Evolutionary conservation across 1,284 basidiomycete species (phyloP).

Genomic region (Pseudomicrostroma phylloplanum): DNA sequence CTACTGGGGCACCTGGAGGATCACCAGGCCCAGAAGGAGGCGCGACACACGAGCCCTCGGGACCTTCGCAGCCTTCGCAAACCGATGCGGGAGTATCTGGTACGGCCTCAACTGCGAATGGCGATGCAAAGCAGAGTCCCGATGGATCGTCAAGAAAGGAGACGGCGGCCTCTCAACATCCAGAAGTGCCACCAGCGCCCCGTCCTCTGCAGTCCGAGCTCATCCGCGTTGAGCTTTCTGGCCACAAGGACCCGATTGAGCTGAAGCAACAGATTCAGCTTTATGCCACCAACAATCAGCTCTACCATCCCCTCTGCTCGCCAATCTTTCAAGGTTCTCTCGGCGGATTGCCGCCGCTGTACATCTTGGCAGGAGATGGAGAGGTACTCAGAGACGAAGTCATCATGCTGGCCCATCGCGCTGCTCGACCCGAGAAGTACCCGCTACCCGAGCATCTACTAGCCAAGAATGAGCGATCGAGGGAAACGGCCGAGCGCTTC

Average conservation of each 20-base stretch:
- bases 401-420: slow-evolving; percentile 77
- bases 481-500: slow-evolving; percentile 41
- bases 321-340: slow-evolving; percentile 68
- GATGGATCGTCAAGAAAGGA: background rate
- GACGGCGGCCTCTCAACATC: background rate
- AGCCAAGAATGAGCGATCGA: slow-evolving; percentile 52
- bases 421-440: slow-evolving; percentile 72
- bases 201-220: slow-evolving; percentile 31
- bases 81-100: background rate
- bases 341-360: slow-evolving; percentile 80
- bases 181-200: slow-evolving; percentile 21
- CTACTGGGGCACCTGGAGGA: too few relatives aligned
- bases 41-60: background rate
- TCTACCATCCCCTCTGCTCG: slow-evolving; percentile 79
- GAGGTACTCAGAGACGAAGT: slow-evolving; percentile 86
- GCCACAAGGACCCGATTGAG: slow-evolving; percentile 22
- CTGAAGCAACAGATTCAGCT: slow-evolving; percentile 67
- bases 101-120: background rate
- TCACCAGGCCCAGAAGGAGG: background rate
- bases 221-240: slow-evolving; percentile 21
- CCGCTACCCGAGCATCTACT: slow-evolving; percentile 62
- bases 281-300: slow-evolving; percentile 76
- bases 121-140: background rate
- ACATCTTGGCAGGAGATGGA: slow-evolving; percentile 74
- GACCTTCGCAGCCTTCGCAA: background rate